Percentiles rank a stretch among this genome's conserved stretches.
These are phyloP conservation scores for Botryobasidium botryosum DNA, from an alignment of 768 basidiomycete species.

Conservation along the genomic window DNA sequence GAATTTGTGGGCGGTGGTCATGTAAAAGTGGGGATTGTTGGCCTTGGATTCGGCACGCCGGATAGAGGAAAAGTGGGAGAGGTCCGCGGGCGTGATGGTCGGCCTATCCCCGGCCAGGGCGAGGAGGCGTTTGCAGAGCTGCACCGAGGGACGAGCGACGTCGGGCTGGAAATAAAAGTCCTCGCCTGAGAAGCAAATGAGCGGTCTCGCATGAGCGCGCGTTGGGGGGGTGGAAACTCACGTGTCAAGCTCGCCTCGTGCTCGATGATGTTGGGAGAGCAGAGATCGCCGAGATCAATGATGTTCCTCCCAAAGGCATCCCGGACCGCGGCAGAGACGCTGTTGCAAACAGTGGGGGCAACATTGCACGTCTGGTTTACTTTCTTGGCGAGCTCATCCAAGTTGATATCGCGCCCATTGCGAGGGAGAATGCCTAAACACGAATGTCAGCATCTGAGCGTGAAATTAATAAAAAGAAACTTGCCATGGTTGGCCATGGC, in stretches of 20 bases:
- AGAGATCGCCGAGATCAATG: conserved; percentile 3
- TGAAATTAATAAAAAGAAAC: conserved; percentile 10
- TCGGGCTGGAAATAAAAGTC: conserved; percentile 32
- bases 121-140: conserved; percentile 27
- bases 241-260: conserved; percentile 15
- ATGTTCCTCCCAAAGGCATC: conserved; percentile 7
- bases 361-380: conserved; percentile 12
- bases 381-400: conserved; percentile 25
- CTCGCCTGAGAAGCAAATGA: conserved; percentile 26
- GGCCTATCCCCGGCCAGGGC: conserved; percentile 16
- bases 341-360: conserved; percentile 7
- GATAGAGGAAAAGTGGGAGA: background rate
- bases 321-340: background rate
- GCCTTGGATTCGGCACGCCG: background rate
- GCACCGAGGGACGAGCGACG: conserved; percentile 36
- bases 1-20: conserved; percentile 24
- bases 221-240: conserved; percentile 1
- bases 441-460: background rate
- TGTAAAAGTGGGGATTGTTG: background rate
- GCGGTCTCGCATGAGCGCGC: background rate
- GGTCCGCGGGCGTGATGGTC: conserved; percentile 16
- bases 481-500: conserved; percentile 71
- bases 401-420: conserved; percentile 55
- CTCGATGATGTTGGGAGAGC: conserved; percentile 11
- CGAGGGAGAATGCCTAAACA: conserved; percentile 30